Conservation (phyloP, 208 protist species). For the Leptomonas pyrrhocoris region DNA sequence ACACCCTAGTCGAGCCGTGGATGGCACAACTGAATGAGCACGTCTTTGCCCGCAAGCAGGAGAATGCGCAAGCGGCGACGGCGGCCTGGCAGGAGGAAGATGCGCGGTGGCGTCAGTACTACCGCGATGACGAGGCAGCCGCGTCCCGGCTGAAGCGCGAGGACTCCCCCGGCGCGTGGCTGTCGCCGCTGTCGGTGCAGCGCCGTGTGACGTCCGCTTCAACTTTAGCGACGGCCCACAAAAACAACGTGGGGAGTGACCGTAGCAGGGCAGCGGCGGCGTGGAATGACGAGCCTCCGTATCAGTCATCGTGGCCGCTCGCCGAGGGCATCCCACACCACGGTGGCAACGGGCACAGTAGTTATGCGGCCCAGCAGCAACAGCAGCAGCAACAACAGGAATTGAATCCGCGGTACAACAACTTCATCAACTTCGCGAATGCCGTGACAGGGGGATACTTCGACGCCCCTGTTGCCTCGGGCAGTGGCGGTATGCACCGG, state of each 20-base stretch:
- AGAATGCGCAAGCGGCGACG: conserved; percentile 8
- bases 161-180: conserved; percentile 24
- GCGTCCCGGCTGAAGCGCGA: conserved; percentile 7
- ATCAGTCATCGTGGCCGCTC: conserved; percentile 11
- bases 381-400: conserved; percentile 6
- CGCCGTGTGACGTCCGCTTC: conserved; percentile 11
- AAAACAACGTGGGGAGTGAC: neutral
- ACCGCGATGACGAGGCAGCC: conserved; percentile 35
- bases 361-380: conserved; percentile 13
- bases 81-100: conserved; percentile 36
- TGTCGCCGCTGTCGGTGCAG: conserved; percentile 33
- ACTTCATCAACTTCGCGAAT: conserved; percentile 31
- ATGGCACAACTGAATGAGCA: conserved; percentile 25
- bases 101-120: conserved; percentile 41
- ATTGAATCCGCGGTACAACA: conserved; percentile 22
- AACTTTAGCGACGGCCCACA: neutral
- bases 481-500: neutral
- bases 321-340: neutral
- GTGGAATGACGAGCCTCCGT: conserved; percentile 25
- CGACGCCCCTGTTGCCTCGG: neutral
- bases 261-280: neutral
- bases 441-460: conserved; percentile 16
- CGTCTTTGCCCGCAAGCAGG: conserved; percentile 17
- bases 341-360: neutral
- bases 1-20: conserved; percentile 36